Conservation (phyloP, 306 rosid genomes). For the Gastrolobium bilobum region DNA sequence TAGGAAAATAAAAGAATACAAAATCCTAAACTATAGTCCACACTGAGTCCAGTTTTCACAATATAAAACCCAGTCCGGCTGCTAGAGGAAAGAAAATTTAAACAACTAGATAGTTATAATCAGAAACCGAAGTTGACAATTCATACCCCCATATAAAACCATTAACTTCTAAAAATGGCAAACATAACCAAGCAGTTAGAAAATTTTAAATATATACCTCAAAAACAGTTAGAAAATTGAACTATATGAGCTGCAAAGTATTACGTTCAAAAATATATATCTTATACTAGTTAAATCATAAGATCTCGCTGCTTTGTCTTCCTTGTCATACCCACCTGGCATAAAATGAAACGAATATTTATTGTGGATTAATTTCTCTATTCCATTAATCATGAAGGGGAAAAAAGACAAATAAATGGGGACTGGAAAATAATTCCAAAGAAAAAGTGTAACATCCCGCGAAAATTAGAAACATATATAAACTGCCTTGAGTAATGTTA, state of each 20-base stretch:
- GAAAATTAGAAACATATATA: no score
- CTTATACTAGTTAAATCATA: constrained; percentile 66
- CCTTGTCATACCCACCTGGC: constrained; percentile 97
- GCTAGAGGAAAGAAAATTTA: constrained; percentile 9
- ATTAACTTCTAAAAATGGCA: constrained; percentile 19
- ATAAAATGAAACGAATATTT: no score
- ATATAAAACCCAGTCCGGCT: not conserved
- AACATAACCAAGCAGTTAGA: constrained; percentile 10
- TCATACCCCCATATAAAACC: not conserved
- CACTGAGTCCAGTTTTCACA: not conserved
- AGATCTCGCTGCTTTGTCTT: constrained; percentile 99
- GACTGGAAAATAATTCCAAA: not conserved
- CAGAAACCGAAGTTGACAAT: not conserved
- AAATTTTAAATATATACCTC: constrained; percentile 39
- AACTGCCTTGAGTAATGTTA: no score
- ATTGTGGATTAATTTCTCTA: no score
- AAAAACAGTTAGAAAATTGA: not conserved
- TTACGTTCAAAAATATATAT: no score
- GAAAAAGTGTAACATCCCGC: no score
- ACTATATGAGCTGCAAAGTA: not conserved
- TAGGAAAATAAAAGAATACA: not conserved
- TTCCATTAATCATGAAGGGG: no score
- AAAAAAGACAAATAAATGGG: not conserved
- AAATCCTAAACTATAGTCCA: constrained; percentile 36
- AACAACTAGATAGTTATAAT: not conserved